Conservation (phyloP, 1,284 basidiomycete genomes). For the Sporisorium reilianum region DNA sequence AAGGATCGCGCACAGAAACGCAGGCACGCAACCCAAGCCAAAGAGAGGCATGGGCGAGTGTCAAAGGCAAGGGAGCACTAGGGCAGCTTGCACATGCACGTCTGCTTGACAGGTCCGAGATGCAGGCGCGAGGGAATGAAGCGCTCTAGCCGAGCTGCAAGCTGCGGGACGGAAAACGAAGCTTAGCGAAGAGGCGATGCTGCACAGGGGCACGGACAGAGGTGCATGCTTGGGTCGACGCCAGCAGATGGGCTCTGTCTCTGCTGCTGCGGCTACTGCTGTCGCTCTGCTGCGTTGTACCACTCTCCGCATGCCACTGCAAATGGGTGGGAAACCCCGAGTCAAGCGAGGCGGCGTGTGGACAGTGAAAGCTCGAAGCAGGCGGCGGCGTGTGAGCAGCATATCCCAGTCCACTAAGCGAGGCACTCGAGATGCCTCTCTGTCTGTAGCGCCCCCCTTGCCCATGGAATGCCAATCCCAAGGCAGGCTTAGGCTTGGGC, state of each 20-base stretch:
- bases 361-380: background rate
- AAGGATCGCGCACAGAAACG: background rate
- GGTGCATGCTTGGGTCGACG: too few relatives aligned
- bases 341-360: constrained; percentile 22
- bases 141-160: constrained; percentile 37
- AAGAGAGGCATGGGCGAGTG: constrained; percentile 2
- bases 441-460: constrained; percentile 1
- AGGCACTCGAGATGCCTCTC: constrained; percentile 25
- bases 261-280: too few relatives aligned
- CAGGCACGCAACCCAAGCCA: background rate
- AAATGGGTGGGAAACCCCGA: constrained; percentile 14
- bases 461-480: constrained; percentile 15
- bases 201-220: constrained; percentile 10
- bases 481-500: background rate
- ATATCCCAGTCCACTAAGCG: constrained; percentile 23
- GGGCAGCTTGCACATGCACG: constrained; percentile 40
- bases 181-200: constrained; percentile 12
- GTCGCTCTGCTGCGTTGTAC: too few relatives aligned
- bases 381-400: constrained; percentile 2
- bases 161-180: constrained; percentile 19
- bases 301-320: constrained; percentile 15
- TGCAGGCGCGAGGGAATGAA: constrained; percentile 50
- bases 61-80: constrained; percentile 19
- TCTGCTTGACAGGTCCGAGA: constrained; percentile 56
- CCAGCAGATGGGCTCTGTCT: too few relatives aligned